Conservation (phyloP, 805 yeast species). For the Wickerhamomyces canadensis region DNA sequence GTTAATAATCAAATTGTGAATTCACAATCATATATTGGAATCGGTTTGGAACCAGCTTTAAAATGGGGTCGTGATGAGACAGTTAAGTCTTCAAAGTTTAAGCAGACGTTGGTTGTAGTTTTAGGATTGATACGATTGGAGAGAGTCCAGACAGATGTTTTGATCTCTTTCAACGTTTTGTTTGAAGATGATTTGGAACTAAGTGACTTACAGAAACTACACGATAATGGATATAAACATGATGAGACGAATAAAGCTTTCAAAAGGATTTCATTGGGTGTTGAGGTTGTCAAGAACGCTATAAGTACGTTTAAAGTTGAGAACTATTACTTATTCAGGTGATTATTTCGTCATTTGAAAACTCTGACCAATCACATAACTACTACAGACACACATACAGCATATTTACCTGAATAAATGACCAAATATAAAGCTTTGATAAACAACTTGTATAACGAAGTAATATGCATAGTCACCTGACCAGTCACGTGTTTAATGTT, state of each 20-base stretch:
- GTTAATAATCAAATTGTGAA: slow-evolving; percentile 11
- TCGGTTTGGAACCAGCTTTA: slow-evolving; percentile 38
- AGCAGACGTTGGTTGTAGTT: slow-evolving; percentile 41
- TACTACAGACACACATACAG: too few species aligned
- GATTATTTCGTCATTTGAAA: slow-evolving; percentile 1
- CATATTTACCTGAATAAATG: too few species aligned
- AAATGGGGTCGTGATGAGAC: slow-evolving; percentile 45
- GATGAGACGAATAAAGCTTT: slow-evolving; percentile 17
- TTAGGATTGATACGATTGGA: slow-evolving; percentile 52
- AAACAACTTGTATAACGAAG: too few species aligned
- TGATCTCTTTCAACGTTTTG: slow-evolving; percentile 60
- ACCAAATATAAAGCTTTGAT: too few species aligned
- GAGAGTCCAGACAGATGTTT: slow-evolving; percentile 51
- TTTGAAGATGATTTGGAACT: slow-evolving; percentile 27
- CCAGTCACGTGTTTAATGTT: too few species aligned
- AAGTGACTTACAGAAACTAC: slow-evolving; percentile 16
- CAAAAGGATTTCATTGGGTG: slow-evolving; percentile 25
- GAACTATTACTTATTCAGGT: slow-evolving; percentile 44
- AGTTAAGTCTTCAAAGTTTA: slow-evolving; percentile 15
- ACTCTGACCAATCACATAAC: too few species aligned
- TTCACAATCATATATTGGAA: slow-evolving; percentile 26
- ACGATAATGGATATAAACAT: slow-evolving; percentile 3
- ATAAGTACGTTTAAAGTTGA: slow-evolving; percentile 30
- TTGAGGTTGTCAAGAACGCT: slow-evolving; percentile 20
- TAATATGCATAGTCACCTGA: too few species aligned